Base-by-base conservation (phyloP, 495 filamentous ascomycete genomes). In the Neurospora africana region DNA sequence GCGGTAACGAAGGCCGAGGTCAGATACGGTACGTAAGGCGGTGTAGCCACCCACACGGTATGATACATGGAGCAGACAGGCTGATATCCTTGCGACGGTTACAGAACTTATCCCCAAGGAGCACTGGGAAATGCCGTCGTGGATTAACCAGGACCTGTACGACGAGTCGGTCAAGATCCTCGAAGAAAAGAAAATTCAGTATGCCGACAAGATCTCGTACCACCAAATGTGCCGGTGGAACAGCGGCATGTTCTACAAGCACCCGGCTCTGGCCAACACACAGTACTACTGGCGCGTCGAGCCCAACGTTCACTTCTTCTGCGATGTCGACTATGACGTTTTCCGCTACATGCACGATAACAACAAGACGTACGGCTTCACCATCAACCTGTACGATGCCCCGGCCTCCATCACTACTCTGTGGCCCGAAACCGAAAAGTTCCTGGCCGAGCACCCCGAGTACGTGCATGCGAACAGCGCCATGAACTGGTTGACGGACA, bases 181-280 rank as follows among this genome's bases (percentile, higher is more conserved):
- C 72, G 84, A 90, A 76, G 93, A 95, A 78, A 86, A 96, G 75
- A 85, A 90, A 4, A 91, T 98, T 61, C 95, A 98, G 80, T 99
- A 98, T 81, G 91, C 91, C 70, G 84, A 88, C 72, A 92, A 91
- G 84, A 78, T 93, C 68, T 97, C 93, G 71, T 99, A 99, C 83
- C 95, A 98, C 80, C 92, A 98, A 82, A 99, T 99, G 95, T 99
- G 95, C 80, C 91, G 95, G 67, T 99, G 95, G 96, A 98, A 99
- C 86, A 95, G 91, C 77, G 95, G 95, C 75, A 86, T 97, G 79
- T 99, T 99, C 87, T 97, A 96, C 84, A 92, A 95, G 75, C 96
- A 99, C 83, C 94, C 94, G 0, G 94, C 93, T 1, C 89, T 99
- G 23, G 83, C 86, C 58, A 81, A 94, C 68, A 89, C 86, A 69